These are phyloP conservation scores for Fusarium solani-melongenae DNA, from an alignment of 2,329 filamentous ascomycete genomes.

Conservation along the genomic window DNA sequence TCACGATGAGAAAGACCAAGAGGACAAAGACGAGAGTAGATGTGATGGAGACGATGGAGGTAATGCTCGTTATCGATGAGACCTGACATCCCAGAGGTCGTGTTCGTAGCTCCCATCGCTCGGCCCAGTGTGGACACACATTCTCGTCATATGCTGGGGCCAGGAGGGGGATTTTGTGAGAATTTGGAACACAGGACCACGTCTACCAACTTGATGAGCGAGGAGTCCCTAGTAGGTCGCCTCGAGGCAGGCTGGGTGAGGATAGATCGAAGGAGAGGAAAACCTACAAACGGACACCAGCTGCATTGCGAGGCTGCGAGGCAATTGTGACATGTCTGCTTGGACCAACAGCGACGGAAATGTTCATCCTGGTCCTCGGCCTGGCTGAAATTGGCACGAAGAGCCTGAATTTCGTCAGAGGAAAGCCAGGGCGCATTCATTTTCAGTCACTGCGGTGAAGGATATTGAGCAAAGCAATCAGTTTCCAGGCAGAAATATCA, in stretches of 20 bases:
- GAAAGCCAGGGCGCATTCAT: slow-evolving; percentile 27
- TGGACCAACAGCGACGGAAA: slow-evolving; percentile 62
- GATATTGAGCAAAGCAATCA: not conserved
- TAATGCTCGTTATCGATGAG: slow-evolving; percentile 50
- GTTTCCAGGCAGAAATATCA: not conserved
- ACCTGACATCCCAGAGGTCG: slow-evolving; percentile 50
- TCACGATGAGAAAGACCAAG: slow-evolving; percentile 36
- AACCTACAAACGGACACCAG: slow-evolving; percentile 64
- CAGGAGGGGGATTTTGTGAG: slow-evolving; percentile 56
- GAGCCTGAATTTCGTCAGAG: slow-evolving; percentile 13
- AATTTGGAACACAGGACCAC: slow-evolving; percentile 65
- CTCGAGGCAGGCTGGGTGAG: not conserved
- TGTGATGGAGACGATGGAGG: slow-evolving; percentile 41
- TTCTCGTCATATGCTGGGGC: slow-evolving; percentile 62
- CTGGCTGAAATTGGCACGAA: slow-evolving; percentile 47
- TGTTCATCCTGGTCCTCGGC: slow-evolving; percentile 50
- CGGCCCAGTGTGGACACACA: slow-evolving; percentile 63
- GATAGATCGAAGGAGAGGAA: not conserved
- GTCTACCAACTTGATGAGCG: slow-evolving; percentile 51
- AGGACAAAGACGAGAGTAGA: slow-evolving; percentile 44
- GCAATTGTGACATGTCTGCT: slow-evolving; percentile 61
- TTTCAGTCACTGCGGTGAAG: not conserved
- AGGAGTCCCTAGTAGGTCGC: not conserved
- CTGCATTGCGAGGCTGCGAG: slow-evolving; percentile 57
- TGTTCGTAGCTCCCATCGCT: slow-evolving; percentile 53